Percentiles rank a stretch among this genome's conserved stretches.
phyloP scores from a whole-genome alignment of 257 asterid genomes.

The Craterostigma plantagineum region DNA sequence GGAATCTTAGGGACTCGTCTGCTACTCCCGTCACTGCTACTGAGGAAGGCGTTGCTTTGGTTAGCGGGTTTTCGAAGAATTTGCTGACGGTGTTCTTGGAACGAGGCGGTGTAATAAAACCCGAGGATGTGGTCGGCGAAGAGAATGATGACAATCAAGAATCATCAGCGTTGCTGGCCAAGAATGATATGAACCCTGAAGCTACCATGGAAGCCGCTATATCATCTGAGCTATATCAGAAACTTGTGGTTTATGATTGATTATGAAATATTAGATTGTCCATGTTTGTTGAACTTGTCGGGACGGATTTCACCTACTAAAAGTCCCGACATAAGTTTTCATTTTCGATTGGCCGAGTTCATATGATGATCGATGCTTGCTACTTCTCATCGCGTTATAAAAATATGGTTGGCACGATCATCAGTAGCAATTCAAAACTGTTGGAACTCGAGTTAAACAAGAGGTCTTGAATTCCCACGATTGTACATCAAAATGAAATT shows the following conservation, averaged over 20 bases:
- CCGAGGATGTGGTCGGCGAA: slow-evolving; percentile 6
- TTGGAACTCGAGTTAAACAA: too few species aligned
- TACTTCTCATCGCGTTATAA: too few species aligned
- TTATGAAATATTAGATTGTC: neutral
- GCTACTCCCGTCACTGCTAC: slow-evolving; percentile 22
- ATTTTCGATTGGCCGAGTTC: too few species aligned
- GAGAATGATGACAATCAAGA: slow-evolving; percentile 25
- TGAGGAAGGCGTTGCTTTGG: slow-evolving; percentile 22
- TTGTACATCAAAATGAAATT: too few species aligned
- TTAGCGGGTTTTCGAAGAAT: slow-evolving; percentile 35
- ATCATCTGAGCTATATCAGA: slow-evolving; percentile 21
- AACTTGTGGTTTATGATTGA: slow-evolving; percentile 21
- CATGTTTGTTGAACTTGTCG: too few species aligned
- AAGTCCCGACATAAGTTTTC: too few species aligned
- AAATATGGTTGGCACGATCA: too few species aligned
- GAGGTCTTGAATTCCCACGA: too few species aligned
- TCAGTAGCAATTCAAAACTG: too few species aligned
- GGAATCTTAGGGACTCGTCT: slow-evolving; percentile 31
- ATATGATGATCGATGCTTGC: too few species aligned
- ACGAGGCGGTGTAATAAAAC: slow-evolving; percentile 9
- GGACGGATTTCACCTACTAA: too few species aligned
- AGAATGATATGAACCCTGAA: slow-evolving; percentile 11
- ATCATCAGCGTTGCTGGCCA: slow-evolving; percentile 6
- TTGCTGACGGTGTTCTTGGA: slow-evolving; percentile 24
- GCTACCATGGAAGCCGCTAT: slow-evolving; percentile 28